Percentiles rank a stretch among this genome's conserved stretches.
phyloP scores from a whole-genome alignment of 768 basidiomycete species.

The Xerocomellus amylosporus region DNA sequence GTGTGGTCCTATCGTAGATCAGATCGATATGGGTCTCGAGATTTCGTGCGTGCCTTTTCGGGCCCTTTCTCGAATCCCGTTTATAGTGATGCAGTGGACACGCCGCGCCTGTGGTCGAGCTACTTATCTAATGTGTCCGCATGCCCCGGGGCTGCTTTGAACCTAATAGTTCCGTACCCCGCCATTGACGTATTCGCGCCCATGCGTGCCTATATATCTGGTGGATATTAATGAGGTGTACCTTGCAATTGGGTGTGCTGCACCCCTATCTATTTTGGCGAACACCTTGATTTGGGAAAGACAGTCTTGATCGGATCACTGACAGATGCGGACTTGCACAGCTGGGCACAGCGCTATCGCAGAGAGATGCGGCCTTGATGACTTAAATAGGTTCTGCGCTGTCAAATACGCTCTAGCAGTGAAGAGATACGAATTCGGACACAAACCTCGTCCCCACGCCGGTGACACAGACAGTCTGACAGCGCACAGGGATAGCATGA shows the following conservation, averaged over 20 bases:
- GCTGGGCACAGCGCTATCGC: not conserved
- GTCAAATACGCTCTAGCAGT: not conserved
- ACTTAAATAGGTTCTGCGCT: not conserved
- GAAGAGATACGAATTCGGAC: not conserved
- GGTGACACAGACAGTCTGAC: not conserved
- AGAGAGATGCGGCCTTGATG: not conserved
- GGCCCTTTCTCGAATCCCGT: not conserved
- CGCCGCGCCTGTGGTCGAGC: not conserved
- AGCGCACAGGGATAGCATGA: not conserved
- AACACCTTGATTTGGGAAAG: constrained; percentile 1
- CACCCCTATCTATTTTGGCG: not conserved
- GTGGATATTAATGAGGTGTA: constrained; percentile 6
- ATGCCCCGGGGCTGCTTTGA: not conserved
- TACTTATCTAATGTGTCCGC: not conserved
- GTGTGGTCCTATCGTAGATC: not conserved
- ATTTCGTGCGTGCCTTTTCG: not conserved
- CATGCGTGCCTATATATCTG: not conserved
- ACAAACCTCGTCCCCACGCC: not conserved
- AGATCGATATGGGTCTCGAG: not conserved
- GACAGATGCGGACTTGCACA: not conserved
- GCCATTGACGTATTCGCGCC: not conserved
- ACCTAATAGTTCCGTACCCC: not conserved
- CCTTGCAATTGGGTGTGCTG: not conserved
- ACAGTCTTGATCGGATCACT: not conserved
- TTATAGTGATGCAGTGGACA: not conserved